A percentile compares a stretch with the other conserved stretches of the same genome.
These are phyloP conservation scores for Penicillium sp. DNA, from an alignment of 2,329 filamentous ascomycete species.

Conservation along the genomic window DNA sequence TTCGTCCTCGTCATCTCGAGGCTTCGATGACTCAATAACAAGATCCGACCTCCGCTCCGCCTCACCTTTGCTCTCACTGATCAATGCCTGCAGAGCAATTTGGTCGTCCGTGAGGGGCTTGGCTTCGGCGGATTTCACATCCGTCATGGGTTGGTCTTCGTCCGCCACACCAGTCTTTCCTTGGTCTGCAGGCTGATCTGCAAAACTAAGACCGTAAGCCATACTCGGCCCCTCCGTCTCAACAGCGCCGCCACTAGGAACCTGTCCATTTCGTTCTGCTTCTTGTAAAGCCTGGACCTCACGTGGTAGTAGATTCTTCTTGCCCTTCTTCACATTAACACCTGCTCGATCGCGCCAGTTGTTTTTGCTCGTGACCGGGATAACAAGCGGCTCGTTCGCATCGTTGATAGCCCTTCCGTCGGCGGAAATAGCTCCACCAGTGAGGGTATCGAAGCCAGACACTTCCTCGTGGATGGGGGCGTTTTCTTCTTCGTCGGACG, in stretches of 20 bases:
- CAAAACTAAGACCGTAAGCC: conserved; percentile 56
- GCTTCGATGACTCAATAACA: conserved; percentile 49
- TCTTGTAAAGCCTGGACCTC: conserved; percentile 53
- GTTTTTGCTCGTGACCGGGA: conserved; percentile 77
- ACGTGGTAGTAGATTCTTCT: conserved; percentile 59
- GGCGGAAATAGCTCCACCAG: conserved; percentile 40
- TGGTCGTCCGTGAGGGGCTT: conserved; percentile 58
- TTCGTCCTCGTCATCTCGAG: conserved; percentile 18
- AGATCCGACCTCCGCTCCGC: conserved; percentile 46
- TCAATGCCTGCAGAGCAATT: conserved; percentile 64
- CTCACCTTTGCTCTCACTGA: conserved; percentile 54
- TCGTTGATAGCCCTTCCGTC: conserved; percentile 36
- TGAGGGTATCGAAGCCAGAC: conserved; percentile 53
- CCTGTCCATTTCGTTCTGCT: conserved; percentile 36
- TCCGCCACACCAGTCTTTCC: conserved; percentile 17
- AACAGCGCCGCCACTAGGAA: conserved; percentile 35
- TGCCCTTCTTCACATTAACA: conserved; percentile 55
- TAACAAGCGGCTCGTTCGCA: conserved; percentile 66
- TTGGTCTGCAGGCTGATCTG: conserved; percentile 26
- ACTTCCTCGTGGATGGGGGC: conserved; percentile 46
- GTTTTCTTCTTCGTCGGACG: conserved; percentile 51
- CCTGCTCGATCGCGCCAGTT: conserved; percentile 59
- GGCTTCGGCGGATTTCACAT: conserved; percentile 18
- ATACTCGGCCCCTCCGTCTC: conserved; percentile 53
- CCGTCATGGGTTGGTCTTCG: conserved; percentile 30